Evolutionary conservation across 768 basidiomycete species (phyloP), one percentile per base, ranked within the genome.

Genomic region (Grammothele lineata): DNA sequence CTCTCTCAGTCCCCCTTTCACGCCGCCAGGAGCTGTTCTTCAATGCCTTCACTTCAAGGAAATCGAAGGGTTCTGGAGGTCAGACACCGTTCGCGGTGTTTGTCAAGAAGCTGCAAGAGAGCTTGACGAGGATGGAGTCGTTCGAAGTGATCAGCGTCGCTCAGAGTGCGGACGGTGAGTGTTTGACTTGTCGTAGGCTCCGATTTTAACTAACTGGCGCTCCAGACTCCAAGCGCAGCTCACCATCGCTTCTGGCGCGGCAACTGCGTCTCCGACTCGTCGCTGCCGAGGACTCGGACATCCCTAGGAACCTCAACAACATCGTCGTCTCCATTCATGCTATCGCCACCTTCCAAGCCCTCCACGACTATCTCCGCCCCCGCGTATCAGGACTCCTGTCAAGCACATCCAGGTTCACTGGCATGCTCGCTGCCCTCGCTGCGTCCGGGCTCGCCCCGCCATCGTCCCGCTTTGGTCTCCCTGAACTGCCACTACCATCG

Each of bases 251-350:
- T 51, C 78, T 98, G n/a, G 92, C 91, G 6, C 83, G 94, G 21
- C 93, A 95, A 57, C 70, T 99, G 37, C 86, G 93, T 9, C 79
- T 98, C 11, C 85, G 91, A 18, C 70, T 99, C 14, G 76, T 90
- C n/a, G 92, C 93, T 1, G 85, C 85, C 9, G 92, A 96, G 43
- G 90, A 88, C 26, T 81, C 87, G 0, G 92, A 93, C 55, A 78
- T 95, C 18, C 95, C 96, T 15, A 82, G 85, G 45, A 85, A 78
- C 60, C 70, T 90, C 26, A 87, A 87, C 59, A 93, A 91, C 56
- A 89, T 98, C 60, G 90, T 92, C 32, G 90, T 98, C 18, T 97
- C 94, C 6, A 98, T 98, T 51, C 95, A 98, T 62, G 95, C 94
- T 5, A 96, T 98, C 52, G 95, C 96, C 1, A 97, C 93, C 1